phyloP scores from a whole-genome alignment of 2,329 filamentous ascomycete species.

The Meredithiella fracta region DNA sequence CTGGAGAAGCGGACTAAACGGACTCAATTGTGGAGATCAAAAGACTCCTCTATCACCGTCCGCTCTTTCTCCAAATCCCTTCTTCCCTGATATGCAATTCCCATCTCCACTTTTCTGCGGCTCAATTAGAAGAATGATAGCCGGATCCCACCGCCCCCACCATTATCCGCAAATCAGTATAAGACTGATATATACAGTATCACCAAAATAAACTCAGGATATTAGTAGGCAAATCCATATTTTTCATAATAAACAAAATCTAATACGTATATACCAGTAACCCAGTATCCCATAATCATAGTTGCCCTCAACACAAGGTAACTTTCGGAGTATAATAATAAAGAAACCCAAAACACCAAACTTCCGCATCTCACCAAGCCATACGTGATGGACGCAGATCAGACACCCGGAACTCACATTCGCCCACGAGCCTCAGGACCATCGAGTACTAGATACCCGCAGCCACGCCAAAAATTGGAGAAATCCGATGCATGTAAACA shows the following conservation, averaged over 20 bases:
- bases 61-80: background rate
- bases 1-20: background rate
- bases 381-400: no score
- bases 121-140: background rate
- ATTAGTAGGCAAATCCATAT: background rate
- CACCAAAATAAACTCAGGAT: background rate
- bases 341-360: background rate
- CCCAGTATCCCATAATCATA: background rate
- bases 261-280: background rate
- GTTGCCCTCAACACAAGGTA: background rate
- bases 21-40: background rate
- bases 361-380: background rate
- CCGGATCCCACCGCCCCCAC: background rate
- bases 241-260: background rate
- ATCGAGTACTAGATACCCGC: background rate
- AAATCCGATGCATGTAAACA: background rate
- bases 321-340: background rate
- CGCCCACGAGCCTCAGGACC: no score
- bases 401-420: no score
- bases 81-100: background rate
- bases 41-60: background rate
- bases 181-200: background rate
- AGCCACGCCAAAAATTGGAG: background rate
- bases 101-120: background rate
- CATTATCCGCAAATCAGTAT: background rate